Conservation (phyloP, 768 basidiomycete species). For the Auricularia sp. region DNA sequence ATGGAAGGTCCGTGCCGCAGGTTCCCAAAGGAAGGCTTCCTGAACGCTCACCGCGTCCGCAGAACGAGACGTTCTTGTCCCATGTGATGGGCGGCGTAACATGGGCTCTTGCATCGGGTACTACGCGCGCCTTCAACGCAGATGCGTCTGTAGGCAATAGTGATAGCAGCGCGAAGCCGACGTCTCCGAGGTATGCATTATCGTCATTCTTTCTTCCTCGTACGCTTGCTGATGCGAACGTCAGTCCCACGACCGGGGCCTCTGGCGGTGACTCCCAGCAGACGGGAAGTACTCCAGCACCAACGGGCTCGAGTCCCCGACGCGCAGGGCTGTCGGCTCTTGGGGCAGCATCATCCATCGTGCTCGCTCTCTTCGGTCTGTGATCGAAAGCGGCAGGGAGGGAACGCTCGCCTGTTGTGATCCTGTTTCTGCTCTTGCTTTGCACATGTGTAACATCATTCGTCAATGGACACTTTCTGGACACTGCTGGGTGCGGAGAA, state of each 20-base stretch:
- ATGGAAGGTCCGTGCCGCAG: constrained; percentile 48
- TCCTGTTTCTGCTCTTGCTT: no score
- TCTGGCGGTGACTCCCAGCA: not conserved
- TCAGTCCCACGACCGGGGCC: no score
- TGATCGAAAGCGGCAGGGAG: not conserved
- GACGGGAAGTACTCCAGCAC: not conserved
- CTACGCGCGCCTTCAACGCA: constrained; percentile 57
- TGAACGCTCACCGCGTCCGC: constrained; percentile 8
- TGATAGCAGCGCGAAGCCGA: not conserved
- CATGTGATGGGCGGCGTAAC: constrained; percentile 69
- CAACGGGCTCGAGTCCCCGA: not conserved
- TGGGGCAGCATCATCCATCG: not conserved
- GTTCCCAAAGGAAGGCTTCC: not conserved
- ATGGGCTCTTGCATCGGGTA: constrained; percentile 63
- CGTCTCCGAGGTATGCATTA: not conserved
- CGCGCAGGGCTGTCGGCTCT: not conserved
- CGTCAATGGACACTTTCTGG: no score
- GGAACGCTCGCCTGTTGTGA: no score
- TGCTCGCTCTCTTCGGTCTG: not conserved
- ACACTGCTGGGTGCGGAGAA: no score
- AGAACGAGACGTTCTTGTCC: constrained; percentile 59
- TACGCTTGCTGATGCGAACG: no score
- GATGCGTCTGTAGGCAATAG: constrained; percentile 50
- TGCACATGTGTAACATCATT: no score
- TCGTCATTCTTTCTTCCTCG: no score